phyloP scores from a whole-genome alignment of 306 rosid genomes.

The Abrus precatorius region DNA sequence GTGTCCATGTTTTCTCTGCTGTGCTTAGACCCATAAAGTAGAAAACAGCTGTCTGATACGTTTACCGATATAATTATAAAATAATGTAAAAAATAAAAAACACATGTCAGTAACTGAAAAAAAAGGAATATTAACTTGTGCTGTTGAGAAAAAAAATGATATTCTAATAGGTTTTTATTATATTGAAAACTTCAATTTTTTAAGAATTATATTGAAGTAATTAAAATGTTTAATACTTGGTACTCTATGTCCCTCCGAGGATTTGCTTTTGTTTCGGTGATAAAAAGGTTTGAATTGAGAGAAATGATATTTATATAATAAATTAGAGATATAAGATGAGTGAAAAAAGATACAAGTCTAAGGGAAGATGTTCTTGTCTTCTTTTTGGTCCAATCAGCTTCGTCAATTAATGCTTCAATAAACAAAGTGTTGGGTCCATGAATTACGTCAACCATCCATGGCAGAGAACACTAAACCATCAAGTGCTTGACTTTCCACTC shows the following conservation, averaged over 20 bases:
- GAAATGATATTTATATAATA: too few species aligned
- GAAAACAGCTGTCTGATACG: slow-evolving; percentile 28
- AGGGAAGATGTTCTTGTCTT: not conserved
- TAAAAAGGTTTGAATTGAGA: too few species aligned
- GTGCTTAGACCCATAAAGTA: not conserved
- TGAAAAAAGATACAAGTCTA: too few species aligned
- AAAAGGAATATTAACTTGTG: not conserved
- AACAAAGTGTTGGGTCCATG: slow-evolving; percentile 37
- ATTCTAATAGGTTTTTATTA: too few species aligned
- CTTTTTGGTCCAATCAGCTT: not conserved
- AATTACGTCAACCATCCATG: slow-evolving; percentile 34
- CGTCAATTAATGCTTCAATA: slow-evolving; percentile 19
- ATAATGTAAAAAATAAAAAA: not conserved
- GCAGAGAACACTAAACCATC: not conserved
- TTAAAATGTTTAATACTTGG: too few species aligned
- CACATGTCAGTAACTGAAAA: not conserved
- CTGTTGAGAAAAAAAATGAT: too few species aligned
- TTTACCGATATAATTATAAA: not conserved
- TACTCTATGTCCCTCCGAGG: too few species aligned
- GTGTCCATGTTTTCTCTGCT: slow-evolving; percentile 4
- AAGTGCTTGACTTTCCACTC: not conserved
- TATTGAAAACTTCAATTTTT: too few species aligned
- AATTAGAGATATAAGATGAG: too few species aligned
- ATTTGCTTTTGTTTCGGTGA: too few species aligned
- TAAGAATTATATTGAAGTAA: too few species aligned